phyloP scores from a whole-genome alignment of 352 stramenopile genomes.

The Phytopythium helicoides region DNA sequence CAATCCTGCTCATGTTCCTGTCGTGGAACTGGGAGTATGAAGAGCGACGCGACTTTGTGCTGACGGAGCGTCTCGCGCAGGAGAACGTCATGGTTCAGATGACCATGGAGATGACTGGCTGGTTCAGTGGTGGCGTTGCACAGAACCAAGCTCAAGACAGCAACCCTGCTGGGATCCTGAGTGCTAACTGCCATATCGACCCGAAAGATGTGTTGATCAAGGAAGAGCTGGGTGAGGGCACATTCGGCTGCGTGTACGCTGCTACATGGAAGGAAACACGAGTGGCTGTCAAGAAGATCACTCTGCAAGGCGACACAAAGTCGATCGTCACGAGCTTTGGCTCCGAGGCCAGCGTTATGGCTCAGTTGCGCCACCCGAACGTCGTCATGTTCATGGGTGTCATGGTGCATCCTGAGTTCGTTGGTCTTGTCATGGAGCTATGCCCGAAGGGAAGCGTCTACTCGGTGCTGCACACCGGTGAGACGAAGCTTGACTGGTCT shows the following conservation, averaged over 20 bases:
- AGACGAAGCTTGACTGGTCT: conserved; percentile 85
- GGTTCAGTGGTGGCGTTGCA: conserved; percentile 75
- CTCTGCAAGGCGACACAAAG: conserved; percentile 70
- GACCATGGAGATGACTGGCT: conserved; percentile 88
- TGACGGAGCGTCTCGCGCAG: conserved; percentile 77
- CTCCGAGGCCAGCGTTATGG: conserved; percentile 81
- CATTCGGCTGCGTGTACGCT: conserved; percentile 75
- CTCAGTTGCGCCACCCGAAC: conserved; percentile 79
- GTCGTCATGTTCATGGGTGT: conserved; percentile 91
- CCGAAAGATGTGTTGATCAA: conserved; percentile 80
- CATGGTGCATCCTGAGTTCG: conserved; percentile 85
- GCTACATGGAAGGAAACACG: conserved; percentile 79
- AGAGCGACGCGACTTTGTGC: conserved; percentile 81
- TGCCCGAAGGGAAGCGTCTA: conserved; percentile 86
- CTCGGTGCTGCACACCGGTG: conserved; percentile 71
- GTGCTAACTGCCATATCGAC: conserved; percentile 82
- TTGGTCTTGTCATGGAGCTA: conserved; percentile 88
- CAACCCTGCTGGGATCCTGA: conserved; percentile 52
- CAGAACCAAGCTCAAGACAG: conserved; percentile 48
- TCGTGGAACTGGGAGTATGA: conserved; percentile 89
- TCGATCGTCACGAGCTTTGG: conserved; percentile 82
- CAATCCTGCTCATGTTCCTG: conserved; percentile 74
- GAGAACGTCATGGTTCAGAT: conserved; percentile 88
- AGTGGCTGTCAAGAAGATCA: conserved; percentile 87
- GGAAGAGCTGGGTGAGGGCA: conserved; percentile 73